Evolutionary conservation across 2,329 filamentous ascomycete genomes (phyloP).

Genomic region (Fusarium ambrosium): DNA sequence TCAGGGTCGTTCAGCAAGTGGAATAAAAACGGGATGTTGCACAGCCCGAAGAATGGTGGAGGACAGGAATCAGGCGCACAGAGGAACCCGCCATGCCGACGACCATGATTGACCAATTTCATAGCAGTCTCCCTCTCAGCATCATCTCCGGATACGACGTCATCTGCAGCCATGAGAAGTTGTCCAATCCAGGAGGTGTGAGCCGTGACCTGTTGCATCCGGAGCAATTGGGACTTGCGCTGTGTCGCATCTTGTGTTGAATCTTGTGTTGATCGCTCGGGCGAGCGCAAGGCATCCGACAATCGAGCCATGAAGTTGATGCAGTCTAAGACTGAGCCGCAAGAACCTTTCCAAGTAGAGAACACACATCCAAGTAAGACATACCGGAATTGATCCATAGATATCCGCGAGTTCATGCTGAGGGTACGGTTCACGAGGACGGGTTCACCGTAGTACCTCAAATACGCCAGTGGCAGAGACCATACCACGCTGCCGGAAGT

Average conservation of each 20-base stretch:
- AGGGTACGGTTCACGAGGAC: not conserved
- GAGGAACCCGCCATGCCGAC: not conserved
- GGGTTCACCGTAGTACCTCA: not conserved
- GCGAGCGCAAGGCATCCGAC: not conserved
- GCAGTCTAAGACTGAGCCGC: not conserved
- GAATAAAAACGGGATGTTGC: fast-evolving
- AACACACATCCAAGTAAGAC: not conserved
- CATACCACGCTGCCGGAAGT: not conserved
- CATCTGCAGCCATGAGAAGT: not conserved
- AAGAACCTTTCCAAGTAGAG: not conserved
- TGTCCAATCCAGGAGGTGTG: not conserved
- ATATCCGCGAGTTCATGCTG: not conserved
- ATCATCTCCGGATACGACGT: not conserved
- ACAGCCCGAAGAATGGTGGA: not conserved
- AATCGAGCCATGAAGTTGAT: not conserved
- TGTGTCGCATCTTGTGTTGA: not conserved
- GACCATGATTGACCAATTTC: not conserved
- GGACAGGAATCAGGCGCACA: fast-evolving
- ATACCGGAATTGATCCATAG: not conserved
- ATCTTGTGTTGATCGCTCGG: not conserved
- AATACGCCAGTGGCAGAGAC: not conserved
- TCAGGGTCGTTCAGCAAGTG: not conserved
- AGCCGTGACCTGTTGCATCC: not conserved
- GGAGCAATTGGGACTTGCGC: not conserved
- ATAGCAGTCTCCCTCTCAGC: not conserved